A percentile compares a stretch with the other conserved stretches of the same genome.
These are phyloP conservation scores for Phytophthora pluvialis DNA, from an alignment of 352 stramenopile genomes.

Conservation along the genomic window DNA sequence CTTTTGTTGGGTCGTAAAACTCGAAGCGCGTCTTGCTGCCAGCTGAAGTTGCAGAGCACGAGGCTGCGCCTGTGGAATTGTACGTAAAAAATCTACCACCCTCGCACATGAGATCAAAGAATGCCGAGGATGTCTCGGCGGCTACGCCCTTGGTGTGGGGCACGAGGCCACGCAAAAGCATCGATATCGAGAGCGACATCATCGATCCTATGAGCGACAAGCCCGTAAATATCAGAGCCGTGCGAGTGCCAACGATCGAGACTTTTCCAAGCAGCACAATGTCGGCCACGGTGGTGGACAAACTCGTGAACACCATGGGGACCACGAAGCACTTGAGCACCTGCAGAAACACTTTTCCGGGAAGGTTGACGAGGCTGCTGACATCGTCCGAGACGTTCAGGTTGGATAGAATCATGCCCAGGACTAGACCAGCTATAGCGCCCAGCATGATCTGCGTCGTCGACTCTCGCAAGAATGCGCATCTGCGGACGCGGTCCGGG, in stretches of 20 bases:
- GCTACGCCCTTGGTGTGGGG: slow-evolving; percentile 16
- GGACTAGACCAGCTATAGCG: slow-evolving; percentile 37
- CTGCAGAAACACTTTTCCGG: slow-evolving; percentile 52
- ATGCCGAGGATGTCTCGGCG: slow-evolving; percentile 25
- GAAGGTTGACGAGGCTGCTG: slow-evolving; percentile 45
- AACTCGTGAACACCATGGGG: slow-evolving; percentile 73
- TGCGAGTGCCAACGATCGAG: slow-evolving; percentile 59
- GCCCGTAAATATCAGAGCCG: slow-evolving; percentile 53
- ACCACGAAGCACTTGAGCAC: slow-evolving; percentile 62
- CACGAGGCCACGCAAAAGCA: slow-evolving; percentile 51
- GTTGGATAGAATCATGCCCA: slow-evolving; percentile 45
- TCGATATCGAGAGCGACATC: slow-evolving; percentile 50
- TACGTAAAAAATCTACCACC: slow-evolving; percentile 46
- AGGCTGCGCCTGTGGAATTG: slow-evolving; percentile 22
- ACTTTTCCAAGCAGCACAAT: slow-evolving; percentile 75
- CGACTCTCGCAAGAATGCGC: slow-evolving; percentile 36
- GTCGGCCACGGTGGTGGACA: slow-evolving; percentile 64
- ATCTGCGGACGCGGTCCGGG: slow-evolving; percentile 26
- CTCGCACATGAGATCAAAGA: slow-evolving; percentile 49
- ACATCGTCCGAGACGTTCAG: slow-evolving; percentile 44
- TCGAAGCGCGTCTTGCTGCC: slow-evolving; percentile 44
- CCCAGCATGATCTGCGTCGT: slow-evolving; percentile 54
- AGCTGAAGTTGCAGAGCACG: slow-evolving; percentile 35
- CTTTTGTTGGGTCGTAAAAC: slow-evolving; percentile 48
- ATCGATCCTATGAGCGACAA: slow-evolving; percentile 44